Evolutionary conservation across 2,329 filamentous ascomycete species (phyloP).

Genomic region (Stromatinia cepivora): DNA sequence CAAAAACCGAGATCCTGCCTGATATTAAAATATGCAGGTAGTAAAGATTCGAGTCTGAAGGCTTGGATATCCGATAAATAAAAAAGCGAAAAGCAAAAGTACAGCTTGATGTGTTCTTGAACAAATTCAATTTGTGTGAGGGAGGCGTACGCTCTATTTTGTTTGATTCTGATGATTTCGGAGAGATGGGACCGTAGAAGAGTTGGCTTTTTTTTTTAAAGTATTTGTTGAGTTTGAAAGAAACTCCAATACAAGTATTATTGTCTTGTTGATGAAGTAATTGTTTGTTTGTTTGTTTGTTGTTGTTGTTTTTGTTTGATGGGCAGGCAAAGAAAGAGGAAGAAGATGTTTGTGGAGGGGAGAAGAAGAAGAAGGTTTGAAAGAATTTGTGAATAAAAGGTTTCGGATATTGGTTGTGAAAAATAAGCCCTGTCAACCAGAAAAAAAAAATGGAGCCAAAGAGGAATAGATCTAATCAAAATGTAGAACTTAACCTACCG

Average conservation of each 20-base stretch:
- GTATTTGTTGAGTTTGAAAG: background rate
- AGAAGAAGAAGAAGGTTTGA: constrained; percentile 9
- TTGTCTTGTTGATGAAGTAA: constrained; percentile 11
- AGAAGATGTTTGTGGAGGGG: constrained; percentile 1
- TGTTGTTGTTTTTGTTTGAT: background rate
- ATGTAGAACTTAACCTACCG: too few relatives aligned
- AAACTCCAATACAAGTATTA: background rate
- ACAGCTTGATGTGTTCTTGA: background rate
- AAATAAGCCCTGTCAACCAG: constrained; percentile 4
- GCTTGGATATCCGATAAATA: background rate
- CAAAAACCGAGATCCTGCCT: background rate
- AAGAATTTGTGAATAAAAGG: constrained; percentile 19
- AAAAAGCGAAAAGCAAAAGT: constrained; percentile 12
- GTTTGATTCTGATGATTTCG: background rate
- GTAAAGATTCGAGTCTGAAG: background rate
- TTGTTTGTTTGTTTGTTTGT: background rate
- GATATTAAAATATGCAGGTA: background rate
- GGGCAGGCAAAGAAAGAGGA: constrained; percentile 18
- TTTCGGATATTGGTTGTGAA: constrained; percentile 7
- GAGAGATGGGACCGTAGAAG: background rate
- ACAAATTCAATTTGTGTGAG: background rate
- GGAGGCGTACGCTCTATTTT: background rate
- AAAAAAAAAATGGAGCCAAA: background rate
- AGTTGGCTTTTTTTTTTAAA: background rate
- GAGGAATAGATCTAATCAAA: background rate